These are phyloP conservation scores for Auriscalpium vulgare DNA, from an alignment of 768 basidiomycete species.

Conservation along the genomic window DNA sequence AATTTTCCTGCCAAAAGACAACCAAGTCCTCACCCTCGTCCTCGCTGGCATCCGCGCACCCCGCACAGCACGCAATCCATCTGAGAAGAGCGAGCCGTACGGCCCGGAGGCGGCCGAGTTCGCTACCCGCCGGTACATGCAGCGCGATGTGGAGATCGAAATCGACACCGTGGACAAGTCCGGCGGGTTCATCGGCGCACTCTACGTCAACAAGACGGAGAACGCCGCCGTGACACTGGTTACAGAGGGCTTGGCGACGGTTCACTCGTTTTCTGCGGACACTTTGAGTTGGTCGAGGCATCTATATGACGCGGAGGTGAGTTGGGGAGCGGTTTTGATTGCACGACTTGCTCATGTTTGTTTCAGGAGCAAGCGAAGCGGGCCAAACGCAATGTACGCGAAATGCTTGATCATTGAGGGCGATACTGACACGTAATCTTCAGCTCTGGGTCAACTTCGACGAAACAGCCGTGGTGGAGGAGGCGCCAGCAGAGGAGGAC, in stretches of 20 bases:
- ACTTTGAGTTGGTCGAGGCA: constrained; percentile 70
- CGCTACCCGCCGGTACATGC: constrained; percentile 75
- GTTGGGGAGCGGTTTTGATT: constrained; percentile 4
- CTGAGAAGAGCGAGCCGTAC: constrained; percentile 86
- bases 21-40: constrained; percentile 88
- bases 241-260: constrained; percentile 79
- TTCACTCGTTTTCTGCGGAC: constrained; percentile 87
- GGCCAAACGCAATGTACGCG: constrained; percentile 64
- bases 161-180: constrained; percentile 88
- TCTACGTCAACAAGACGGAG: constrained; percentile 79
- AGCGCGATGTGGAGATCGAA: constrained; percentile 91
- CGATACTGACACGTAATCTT: not conserved
- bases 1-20: constrained; percentile 82
- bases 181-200: constrained; percentile 88
- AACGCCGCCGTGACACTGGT: constrained; percentile 83
- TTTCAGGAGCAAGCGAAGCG: constrained; percentile 72
- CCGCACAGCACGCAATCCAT: constrained; percentile 67
- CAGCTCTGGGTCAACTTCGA: constrained; percentile 88
- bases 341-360: not conserved
- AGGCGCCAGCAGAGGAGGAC: constrained; percentile 37
- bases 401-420: not conserved
- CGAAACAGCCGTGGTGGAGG: constrained; percentile 55
- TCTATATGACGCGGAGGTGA: constrained; percentile 77
- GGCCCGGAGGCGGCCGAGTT: constrained; percentile 80
- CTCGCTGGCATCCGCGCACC: constrained; percentile 90